Evolutionary conservation across 2,329 filamentous ascomycete species (phyloP), one percentile per base, ranked within the genome.

Genomic region (Xylariaceae sp.): DNA sequence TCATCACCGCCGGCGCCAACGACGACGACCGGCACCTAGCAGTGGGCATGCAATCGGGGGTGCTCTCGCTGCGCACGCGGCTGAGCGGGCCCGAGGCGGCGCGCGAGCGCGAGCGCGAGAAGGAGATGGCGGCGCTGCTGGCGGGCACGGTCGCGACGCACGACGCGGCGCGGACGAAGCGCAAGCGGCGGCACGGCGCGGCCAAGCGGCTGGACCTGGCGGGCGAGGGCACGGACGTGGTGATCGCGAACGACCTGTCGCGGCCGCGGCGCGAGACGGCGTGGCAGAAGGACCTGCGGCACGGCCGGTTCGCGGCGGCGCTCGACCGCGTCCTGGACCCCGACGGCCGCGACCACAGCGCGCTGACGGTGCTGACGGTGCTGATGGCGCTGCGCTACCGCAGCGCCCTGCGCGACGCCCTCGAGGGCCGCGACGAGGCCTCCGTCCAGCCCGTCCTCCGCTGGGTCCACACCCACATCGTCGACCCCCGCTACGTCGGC

Each of bases 21-120:
- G 82, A 84, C 48, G 89, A 93, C 67, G 95, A 99, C 76, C 91
- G 92, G 63, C 95, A 99, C 74, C 84, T 99, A 50, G 92, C 90
- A 3, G 95, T 99, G 1, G 95, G 93, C 72, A 93, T 98, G 87
- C 89, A 95, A 68, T 96, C 90, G 2, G 95, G 95, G 44, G 84
- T 96, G n/a, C 81, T 99, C 10, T 96, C 90, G 23, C 83, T 98
- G 67, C 89, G 90, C 70, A 98, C 93, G 1, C 87, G 92, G n/a
- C 82, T 96, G 12, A 91, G 89, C 0, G 91, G 91, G 4, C 81
- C 89, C 51, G 90, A 96, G 67, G 93, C 93, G 52, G 81, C 85
- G 20, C 86, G 85, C 61, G 89, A 91, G 65, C 81, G 84, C 21
- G 89, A 93, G 73, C 85, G 89, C 48, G 88, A 90, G 70, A 90